Evolutionary conservation across 2,329 filamentous ascomycete genomes (phyloP), one percentile per base, ranked within the genome.

Genomic region (Fusarium dimerum): DNA sequence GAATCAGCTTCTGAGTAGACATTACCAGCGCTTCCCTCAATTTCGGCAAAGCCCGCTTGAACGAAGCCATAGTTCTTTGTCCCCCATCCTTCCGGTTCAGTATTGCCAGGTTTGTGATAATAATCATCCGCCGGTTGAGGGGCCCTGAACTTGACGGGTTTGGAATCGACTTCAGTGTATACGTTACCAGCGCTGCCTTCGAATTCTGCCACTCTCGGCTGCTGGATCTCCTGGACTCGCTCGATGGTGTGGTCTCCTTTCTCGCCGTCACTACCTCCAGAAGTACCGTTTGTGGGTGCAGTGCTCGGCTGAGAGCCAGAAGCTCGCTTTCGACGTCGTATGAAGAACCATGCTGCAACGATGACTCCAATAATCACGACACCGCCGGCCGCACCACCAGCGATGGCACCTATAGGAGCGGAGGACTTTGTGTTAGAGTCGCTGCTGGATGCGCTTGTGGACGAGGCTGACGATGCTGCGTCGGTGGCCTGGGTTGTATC

Each of bases 361-460:
- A 62, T n/a, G 10, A 62, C 38, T 0, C 46, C 59, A 5, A 63
- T 48, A 17, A 62, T 47, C 0, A 54, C 51, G 29, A 61, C 13
- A 4, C 60, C 59, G 0, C 60, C 60, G 1, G 59, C 59, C 3
- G 57, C 54, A 5, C 59, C 59, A 6, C 60, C 60, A 1, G 53
- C 59, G 7, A 63, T 59, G 8, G 55, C 51, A 1, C 52, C 57
- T 9, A 39, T 36, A 16, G 60, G 55, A 0, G 47, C 39, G 0
- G 54, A 48, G 0, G 52, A 51, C 20, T 45, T 51, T 6, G 20
- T 5, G 20, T 39, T 43, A 0, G 47, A 32, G 12, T 17, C 40
- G 8, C 39, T 46, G 8, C 15, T 47, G 7, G 36, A 47, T 2
- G 49, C 45, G 17, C 42, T 15, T 5, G 15, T 30, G 6, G 39